Conservation (phyloP, 305 asterid species). For the Stenogyne calaminthoides region DNA sequence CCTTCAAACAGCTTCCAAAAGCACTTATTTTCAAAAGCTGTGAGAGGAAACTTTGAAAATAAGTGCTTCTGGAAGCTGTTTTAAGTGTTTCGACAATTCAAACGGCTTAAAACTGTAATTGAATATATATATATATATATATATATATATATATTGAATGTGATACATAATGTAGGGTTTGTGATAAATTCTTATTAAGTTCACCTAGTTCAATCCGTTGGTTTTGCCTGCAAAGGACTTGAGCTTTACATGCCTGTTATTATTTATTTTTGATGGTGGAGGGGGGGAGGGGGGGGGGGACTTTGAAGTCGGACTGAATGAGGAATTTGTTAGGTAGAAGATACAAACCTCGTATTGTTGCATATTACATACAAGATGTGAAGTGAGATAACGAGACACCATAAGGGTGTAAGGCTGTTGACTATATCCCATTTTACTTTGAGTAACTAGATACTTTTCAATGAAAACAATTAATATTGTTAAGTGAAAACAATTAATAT, state of each 20-base stretch:
- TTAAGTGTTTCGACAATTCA: too few species aligned
- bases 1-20: too few species aligned
- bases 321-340: neutral
- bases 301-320: neutral
- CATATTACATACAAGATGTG: neutral
- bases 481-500: too few species aligned
- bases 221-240: slow-evolving; percentile 15
- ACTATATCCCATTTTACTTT: neutral
- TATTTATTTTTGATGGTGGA: neutral
- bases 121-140: too few species aligned
- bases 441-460: too few species aligned
- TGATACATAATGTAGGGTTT: neutral
- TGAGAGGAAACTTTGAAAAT: too few species aligned
- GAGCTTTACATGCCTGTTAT: neutral
- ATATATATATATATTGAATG: too few species aligned
- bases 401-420: neutral
- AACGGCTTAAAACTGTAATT: neutral
- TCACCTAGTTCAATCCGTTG: neutral
- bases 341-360: neutral
- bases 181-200: neutral
- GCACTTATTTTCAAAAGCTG: too few species aligned
- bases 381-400: neutral
- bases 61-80: too few species aligned
- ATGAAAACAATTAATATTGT: too few species aligned
- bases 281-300: neutral